Percentiles rank a stretch among this genome's conserved stretches.
These are phyloP conservation scores for Neofusicoccum parvum DNA, from an alignment of 2,329 filamentous ascomycete genomes.

Conservation along the genomic window DNA sequence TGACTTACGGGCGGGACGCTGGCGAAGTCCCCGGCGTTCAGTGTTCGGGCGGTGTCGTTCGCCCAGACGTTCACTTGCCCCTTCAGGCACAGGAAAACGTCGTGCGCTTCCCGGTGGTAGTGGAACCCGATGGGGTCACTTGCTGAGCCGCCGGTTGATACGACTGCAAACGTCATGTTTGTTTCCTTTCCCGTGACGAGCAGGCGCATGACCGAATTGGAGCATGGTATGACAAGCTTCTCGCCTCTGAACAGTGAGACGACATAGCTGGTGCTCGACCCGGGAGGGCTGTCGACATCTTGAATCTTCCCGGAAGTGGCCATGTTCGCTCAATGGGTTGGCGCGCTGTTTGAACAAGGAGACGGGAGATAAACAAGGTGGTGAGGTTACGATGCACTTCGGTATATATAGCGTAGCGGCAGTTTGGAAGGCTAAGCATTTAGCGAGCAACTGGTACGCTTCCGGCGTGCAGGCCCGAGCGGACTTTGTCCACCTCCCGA, in stretches of 20 bases:
- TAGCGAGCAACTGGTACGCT: neutral
- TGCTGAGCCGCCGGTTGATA: constrained; percentile 52
- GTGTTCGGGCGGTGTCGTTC: constrained; percentile 54
- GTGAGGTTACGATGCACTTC: neutral
- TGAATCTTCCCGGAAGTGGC: neutral
- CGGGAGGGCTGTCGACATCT: neutral
- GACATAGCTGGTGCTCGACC: neutral
- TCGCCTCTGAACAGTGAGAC: constrained; percentile 54
- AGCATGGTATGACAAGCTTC: constrained; percentile 55
- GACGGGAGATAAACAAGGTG: neutral
- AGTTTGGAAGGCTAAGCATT: neutral
- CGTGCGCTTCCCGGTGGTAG: constrained; percentile 59
- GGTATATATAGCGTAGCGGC: neutral
- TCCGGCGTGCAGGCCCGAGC: neutral
- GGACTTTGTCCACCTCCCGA: neutral
- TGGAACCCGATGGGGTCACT: constrained; percentile 57
- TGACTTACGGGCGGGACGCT: constrained; percentile 56
- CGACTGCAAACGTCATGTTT: constrained; percentile 54
- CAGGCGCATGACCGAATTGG: constrained; percentile 55
- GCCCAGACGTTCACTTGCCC: constrained; percentile 60
- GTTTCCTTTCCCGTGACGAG: constrained; percentile 57
- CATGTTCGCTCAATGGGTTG: neutral
- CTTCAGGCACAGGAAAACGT: constrained; percentile 60
- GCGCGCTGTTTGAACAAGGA: neutral
- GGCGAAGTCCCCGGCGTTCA: constrained; percentile 60